Base-by-base conservation (phyloP, 2,329 filamentous ascomycete species). In the Claviceps purpurea region DNA sequence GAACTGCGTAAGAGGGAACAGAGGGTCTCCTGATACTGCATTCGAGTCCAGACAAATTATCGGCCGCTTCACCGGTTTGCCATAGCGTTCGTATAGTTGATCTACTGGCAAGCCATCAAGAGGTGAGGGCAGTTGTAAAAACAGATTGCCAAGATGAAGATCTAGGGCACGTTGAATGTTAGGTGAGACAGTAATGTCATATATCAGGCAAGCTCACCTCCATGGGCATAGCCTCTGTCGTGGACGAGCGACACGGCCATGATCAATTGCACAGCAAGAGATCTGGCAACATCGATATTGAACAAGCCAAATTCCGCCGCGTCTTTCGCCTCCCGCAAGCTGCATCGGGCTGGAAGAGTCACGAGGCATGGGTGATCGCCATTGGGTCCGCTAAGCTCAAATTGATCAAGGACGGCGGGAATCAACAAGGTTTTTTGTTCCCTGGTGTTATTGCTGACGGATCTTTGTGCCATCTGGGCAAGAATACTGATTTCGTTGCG, bases 341-440 rank as follows among this genome's bases (percentile, higher is more conserved):
- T 64, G 20, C 58, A 62, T 53, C 58, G 55, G 38, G 61, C 62
- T 16, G 59, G 59, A 7, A 44, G 34, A 1, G 57, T 62, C 14
- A 64, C 60, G 14, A 59, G 46, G 49, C 61, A 67, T 14, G 54
- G 47, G 42, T 67, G 63, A 6, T 48, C 59, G 30, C 63, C 61
- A 46, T 65, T 65, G 5, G 18, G 43, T 8, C 43, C 43, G 16
- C 7, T 7, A 14, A 45, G 8, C 8, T 24, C 16, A 22, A 3
- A 30, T 10, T 14, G 22, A 45, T 45, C 43, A 7, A 45, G 10
- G 22, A 45, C 13, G 8, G 22, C 11, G 14, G 43, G 61, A 60
- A 1, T 60, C 59, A 1, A 56, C 3, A n/a, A 65, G 2, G 6
- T 16, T 49, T 18, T 64, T 64, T 22, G 34, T 50, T 52, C 64